Percentiles rank a stretch among this genome's conserved stretches.
Conservation (phyloP, 805 yeast species). For the Candida saitoana region DNA sequence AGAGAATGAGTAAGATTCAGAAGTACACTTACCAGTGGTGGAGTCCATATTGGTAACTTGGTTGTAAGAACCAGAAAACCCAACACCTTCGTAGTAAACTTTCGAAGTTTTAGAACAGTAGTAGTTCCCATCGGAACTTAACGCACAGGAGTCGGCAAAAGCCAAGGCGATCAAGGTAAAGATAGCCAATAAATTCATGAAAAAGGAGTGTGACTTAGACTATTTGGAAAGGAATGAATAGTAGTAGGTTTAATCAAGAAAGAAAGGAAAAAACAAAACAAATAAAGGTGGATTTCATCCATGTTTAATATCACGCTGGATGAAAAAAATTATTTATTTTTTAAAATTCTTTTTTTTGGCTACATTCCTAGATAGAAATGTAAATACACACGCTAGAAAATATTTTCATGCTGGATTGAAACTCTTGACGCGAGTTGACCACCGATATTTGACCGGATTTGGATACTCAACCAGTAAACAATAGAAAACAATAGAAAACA, state of each 20-base stretch:
- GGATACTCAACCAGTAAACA: background rate
- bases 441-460: background rate
- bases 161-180: slow-evolving; percentile 18
- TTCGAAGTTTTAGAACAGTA: slow-evolving; percentile 74
- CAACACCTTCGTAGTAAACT: slow-evolving; percentile 65
- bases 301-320: background rate
- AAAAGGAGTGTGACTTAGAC: slow-evolving; percentile 5
- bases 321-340: no score
- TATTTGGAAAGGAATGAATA: slow-evolving; percentile 1
- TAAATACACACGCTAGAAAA: no score
- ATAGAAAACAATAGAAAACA: no score
- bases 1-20: slow-evolving; percentile 50
- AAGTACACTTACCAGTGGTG: slow-evolving; percentile 66
- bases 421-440: background rate
- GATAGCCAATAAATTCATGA: slow-evolving; percentile 14
- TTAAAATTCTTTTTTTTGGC: background rate
- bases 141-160: slow-evolving; percentile 25
- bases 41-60: slow-evolving; percentile 80
- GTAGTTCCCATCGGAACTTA: slow-evolving; percentile 61
- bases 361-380: background rate
- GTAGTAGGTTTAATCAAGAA: slow-evolving; percentile 1
- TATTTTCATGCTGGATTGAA: no score
- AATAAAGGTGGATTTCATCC: slow-evolving; percentile 1
- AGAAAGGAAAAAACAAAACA: slow-evolving; percentile 3
- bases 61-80: slow-evolving; percentile 78